These are phyloP conservation scores for Trichoderma polysporum DNA, from an alignment of 2,329 filamentous ascomycete species.

Conservation along the genomic window DNA sequence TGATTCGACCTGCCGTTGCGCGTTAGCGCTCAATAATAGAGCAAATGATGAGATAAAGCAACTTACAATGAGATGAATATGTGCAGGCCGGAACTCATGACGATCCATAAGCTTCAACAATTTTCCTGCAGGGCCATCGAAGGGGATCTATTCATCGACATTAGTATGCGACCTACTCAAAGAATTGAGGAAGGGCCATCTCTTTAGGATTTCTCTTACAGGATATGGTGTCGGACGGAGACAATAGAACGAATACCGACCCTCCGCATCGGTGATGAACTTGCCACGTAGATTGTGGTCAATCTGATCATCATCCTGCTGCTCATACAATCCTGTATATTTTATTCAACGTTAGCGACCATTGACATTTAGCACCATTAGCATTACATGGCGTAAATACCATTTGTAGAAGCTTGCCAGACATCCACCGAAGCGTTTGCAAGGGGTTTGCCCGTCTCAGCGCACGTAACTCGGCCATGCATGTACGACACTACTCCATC, in stretches of 20 bases:
- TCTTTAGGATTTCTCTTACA: slow-evolving; percentile 28
- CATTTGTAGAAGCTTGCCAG: slow-evolving; percentile 77
- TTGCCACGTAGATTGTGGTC: slow-evolving; percentile 74
- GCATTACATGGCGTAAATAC: slow-evolving; percentile 31
- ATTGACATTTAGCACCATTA: background rate
- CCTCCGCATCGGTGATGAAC: slow-evolving; percentile 65
- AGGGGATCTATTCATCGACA: slow-evolving; percentile 33
- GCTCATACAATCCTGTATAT: slow-evolving; percentile 58
- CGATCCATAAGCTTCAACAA: slow-evolving; percentile 55
- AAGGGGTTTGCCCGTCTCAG: slow-evolving; percentile 62
- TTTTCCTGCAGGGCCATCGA: slow-evolving; percentile 53
- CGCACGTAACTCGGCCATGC: slow-evolving; percentile 59
- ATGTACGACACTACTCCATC: slow-evolving; percentile 58
- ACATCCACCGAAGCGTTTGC: slow-evolving; percentile 68
- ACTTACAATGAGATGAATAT: slow-evolving; percentile 59
- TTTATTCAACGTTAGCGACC: background rate
- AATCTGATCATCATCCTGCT: slow-evolving; percentile 68
- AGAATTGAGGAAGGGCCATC: background rate
- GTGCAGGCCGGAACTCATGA: slow-evolving; percentile 57
- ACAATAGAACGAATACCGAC: slow-evolving; percentile 62
- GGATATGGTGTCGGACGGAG: slow-evolving; percentile 59
- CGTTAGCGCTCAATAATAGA: background rate
- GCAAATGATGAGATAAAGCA: background rate
- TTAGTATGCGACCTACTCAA: background rate
- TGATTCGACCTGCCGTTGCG: slow-evolving; percentile 39